Evolutionary conservation across 768 basidiomycete species (phyloP).

Genomic region (Tubosaeta sp.): DNA sequence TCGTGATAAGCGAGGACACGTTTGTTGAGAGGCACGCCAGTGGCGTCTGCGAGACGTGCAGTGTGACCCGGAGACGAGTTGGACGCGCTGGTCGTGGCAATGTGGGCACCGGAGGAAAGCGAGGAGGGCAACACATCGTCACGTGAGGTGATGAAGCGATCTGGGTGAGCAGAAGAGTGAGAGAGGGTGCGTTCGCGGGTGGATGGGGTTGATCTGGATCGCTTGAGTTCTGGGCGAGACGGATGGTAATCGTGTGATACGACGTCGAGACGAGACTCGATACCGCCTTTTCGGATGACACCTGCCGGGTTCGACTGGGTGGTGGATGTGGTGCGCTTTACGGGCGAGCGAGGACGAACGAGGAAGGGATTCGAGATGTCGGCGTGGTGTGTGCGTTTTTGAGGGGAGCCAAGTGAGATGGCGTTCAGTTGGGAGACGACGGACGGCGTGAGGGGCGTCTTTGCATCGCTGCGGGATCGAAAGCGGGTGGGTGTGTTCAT

Average conservation of each 20-base stretch:
- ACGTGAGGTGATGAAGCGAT: constrained; percentile 69
- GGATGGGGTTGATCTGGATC: constrained; percentile 71
- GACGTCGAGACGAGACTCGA: constrained; percentile 74
- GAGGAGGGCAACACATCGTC: constrained; percentile 58
- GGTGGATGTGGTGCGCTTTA: constrained; percentile 53
- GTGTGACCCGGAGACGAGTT: constrained; percentile 72
- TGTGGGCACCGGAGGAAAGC: constrained; percentile 57
- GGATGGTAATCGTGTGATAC: constrained; percentile 75
- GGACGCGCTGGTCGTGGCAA: constrained; percentile 28
- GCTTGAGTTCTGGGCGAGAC: constrained; percentile 56
- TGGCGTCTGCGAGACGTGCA: constrained; percentile 69
- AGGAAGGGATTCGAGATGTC: constrained; percentile 65
- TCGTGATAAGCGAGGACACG: constrained; percentile 89
- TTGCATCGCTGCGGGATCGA: constrained; percentile 46
- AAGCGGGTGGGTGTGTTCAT: constrained; percentile 42
- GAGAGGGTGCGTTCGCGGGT: constrained; percentile 33
- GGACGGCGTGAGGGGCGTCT: constrained; percentile 46
- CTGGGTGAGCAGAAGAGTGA: constrained; percentile 47
- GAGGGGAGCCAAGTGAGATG: constrained; percentile 30
- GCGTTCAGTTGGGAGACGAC: constrained; percentile 37
- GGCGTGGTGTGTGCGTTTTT: constrained; percentile 28
- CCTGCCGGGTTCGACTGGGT: constrained; percentile 37
- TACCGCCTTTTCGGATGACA: constrained; percentile 70
- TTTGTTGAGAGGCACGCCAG: constrained; percentile 71
- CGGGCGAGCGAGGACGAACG: constrained; percentile 55